Evolutionary conservation across 2,329 filamentous ascomycete species (phyloP).

Genomic region (Pseudonectria buxi): DNA sequence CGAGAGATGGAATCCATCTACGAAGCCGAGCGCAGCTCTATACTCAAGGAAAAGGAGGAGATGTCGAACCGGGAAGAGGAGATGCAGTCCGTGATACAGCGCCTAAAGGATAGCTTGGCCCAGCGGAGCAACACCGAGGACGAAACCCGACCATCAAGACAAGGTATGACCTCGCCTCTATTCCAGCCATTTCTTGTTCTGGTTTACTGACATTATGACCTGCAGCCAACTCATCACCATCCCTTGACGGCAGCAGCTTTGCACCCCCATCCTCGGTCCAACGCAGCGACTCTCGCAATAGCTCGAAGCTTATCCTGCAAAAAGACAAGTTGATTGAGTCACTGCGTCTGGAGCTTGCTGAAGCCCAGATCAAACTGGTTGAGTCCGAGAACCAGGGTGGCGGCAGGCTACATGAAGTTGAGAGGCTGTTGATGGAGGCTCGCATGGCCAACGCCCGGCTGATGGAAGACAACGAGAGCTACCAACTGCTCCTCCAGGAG

Average conservation of each 20-base stretch:
- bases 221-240: constrained; percentile 54
- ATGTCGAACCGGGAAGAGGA: constrained; percentile 79
- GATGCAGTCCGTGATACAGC: constrained; percentile 82
- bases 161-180: constrained; percentile 38
- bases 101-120: constrained; percentile 81
- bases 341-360: constrained; percentile 82
- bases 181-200: background rate
- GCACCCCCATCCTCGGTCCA: constrained; percentile 79
- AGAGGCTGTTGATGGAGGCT: constrained; percentile 81
- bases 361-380: constrained; percentile 90
- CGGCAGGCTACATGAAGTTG: constrained; percentile 80
- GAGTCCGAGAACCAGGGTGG: constrained; percentile 92
- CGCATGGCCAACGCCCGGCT: constrained; percentile 92
- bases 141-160: constrained; percentile 50
- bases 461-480: constrained; percentile 98
- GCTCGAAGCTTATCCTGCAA: constrained; percentile 82
- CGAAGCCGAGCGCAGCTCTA: constrained; percentile 79
- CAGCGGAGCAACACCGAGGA: constrained; percentile 60
- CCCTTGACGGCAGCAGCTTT: constrained; percentile 70
- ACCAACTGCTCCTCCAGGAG: constrained; percentile 88
- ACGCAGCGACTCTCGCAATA: constrained; percentile 82
- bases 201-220: constrained; percentile 15
- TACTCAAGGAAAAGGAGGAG: constrained; percentile 89
- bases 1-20: constrained; percentile 90
- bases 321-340: constrained; percentile 97